A percentile compares a stretch with the other conserved stretches of the same genome.
These are phyloP conservation scores for Cladorrhinum samala DNA, from an alignment of 495 filamentous ascomycete genomes.

Conservation along the genomic window DNA sequence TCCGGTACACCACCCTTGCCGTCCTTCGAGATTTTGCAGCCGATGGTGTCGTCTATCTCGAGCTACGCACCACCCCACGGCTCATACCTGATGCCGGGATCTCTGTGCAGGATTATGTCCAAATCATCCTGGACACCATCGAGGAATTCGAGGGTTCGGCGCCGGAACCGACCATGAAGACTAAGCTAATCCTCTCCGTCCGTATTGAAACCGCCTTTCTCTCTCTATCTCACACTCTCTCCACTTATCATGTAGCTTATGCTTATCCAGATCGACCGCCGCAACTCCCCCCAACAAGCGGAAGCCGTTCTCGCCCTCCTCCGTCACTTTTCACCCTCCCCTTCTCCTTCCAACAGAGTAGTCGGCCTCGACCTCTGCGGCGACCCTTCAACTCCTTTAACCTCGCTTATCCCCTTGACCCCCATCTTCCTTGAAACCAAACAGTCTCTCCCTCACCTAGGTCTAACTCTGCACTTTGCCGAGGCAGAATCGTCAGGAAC, in stretches of 20 bases:
- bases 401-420: slow-evolving; percentile 51
- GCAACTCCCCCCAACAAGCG: slow-evolving; percentile 52
- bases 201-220: background rate
- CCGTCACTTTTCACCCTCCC: slow-evolving; percentile 36
- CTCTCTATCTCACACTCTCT: too few relatives aligned
- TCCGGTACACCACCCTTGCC: slow-evolving; percentile 57
- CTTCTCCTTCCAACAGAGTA: slow-evolving; percentile 39
- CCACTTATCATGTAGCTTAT: too few relatives aligned
- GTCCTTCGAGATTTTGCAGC: slow-evolving; percentile 64
- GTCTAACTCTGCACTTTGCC: slow-evolving; percentile 73
- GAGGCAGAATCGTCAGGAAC: slow-evolving; percentile 52
- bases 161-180: slow-evolving; percentile 34
- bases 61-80: slow-evolving; percentile 76
- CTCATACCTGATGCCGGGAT: slow-evolving; percentile 46
- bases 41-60: slow-evolving; percentile 74
- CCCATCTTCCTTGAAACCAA: slow-evolving; percentile 53
- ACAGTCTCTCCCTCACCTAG: slow-evolving; percentile 38
- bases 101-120: slow-evolving; percentile 57
- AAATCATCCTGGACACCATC: slow-evolving; percentile 57
- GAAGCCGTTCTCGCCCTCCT: slow-evolving; percentile 58
- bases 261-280: slow-evolving; percentile 65
- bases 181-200: slow-evolving; percentile 62
- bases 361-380: slow-evolving; percentile 80
- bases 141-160: slow-evolving; percentile 34
- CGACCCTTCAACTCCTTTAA: slow-evolving; percentile 57